These are phyloP conservation scores for Trichoderma sp. DNA, from an alignment of 2,329 filamentous ascomycete species.

Conservation along the genomic window DNA sequence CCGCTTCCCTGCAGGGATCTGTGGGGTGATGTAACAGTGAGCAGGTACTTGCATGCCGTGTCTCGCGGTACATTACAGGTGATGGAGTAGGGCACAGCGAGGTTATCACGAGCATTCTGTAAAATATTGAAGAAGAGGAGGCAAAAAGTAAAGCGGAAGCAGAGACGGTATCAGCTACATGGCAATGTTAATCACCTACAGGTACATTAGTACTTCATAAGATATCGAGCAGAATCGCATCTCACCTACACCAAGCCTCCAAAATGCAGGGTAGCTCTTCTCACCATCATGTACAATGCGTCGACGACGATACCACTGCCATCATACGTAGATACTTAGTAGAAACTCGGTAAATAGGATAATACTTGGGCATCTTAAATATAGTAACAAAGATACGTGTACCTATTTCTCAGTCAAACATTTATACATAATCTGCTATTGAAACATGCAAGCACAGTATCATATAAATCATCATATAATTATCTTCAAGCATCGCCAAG, in stretches of 20 bases:
- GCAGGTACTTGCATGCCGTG: background rate
- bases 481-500: too few relatives aligned
- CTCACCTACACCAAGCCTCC: background rate
- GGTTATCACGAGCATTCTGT: too few relatives aligned
- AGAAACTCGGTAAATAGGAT: background rate
- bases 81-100: too few relatives aligned
- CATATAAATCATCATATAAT: too few relatives aligned
- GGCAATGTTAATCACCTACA: too few relatives aligned
- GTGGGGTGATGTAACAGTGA: background rate
- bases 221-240: too few relatives aligned
- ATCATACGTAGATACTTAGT: background rate
- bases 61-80: background rate
- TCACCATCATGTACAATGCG: background rate
- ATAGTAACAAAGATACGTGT: too few relatives aligned
- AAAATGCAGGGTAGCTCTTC: background rate
- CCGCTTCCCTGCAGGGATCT: background rate
- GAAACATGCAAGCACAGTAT: too few relatives aligned
- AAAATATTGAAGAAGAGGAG: too few relatives aligned
- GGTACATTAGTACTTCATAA: too few relatives aligned
- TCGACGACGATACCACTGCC: background rate
- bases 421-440: background rate
- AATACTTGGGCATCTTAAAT: background rate
- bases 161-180: too few relatives aligned
- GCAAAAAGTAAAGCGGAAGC: too few relatives aligned
- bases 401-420: background rate